phyloP scores from a whole-genome alignment of 257 asterid species.

The Salvia splendens region DNA sequence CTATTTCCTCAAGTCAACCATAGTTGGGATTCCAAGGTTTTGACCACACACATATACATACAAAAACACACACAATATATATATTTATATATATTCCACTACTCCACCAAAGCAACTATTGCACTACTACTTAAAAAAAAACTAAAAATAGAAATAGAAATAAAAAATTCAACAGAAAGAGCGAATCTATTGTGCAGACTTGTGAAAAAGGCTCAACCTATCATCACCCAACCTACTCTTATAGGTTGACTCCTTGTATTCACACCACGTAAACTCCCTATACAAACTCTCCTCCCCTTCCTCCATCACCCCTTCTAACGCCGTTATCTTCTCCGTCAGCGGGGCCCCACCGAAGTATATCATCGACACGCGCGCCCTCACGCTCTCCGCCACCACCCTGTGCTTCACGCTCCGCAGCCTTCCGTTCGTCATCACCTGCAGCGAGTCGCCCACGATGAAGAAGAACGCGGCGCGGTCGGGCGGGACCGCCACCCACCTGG shows the following conservation, averaged over 20 bases:
- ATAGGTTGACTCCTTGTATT: conserved; percentile 66
- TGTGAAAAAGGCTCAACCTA: conserved; percentile 52
- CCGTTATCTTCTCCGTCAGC: conserved; percentile 45
- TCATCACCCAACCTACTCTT: conserved; percentile 58
- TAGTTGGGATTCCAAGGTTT: conserved; percentile 27
- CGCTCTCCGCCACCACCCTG: conserved; percentile 49
- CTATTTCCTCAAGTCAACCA: conserved; percentile 32
- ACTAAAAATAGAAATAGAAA: no score
- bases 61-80: no score
- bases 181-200: not conserved
- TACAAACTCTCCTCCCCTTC: conserved; percentile 60
- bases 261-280: conserved; percentile 69
- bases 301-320: conserved; percentile 47
- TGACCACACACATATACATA: conserved; percentile 13
- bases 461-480: conserved; percentile 51
- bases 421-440: conserved; percentile 71
- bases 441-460: conserved; percentile 54
- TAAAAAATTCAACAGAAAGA: not conserved
- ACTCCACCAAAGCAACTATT: not conserved
- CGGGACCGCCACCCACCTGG: conserved; percentile 55
- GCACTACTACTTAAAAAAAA: not conserved
- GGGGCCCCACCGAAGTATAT: conserved; percentile 73
- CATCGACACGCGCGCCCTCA: conserved; percentile 57
- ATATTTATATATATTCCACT: not conserved
- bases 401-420: conserved; percentile 65